A percentile compares a stretch with the other conserved stretches of the same genome.
phyloP scores from a whole-genome alignment of 495 filamentous ascomycete genomes.

The Penicillium cosmopolitanum region DNA sequence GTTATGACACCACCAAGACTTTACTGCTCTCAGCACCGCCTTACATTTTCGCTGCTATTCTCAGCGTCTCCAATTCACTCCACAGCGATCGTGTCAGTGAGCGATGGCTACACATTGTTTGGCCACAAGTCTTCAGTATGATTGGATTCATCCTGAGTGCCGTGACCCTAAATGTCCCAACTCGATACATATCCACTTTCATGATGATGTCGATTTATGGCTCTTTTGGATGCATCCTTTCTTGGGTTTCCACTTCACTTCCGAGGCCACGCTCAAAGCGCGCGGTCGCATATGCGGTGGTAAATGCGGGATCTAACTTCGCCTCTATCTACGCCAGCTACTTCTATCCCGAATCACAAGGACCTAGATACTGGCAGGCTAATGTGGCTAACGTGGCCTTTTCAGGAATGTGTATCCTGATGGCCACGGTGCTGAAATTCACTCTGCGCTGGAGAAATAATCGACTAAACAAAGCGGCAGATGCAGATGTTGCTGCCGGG shows the following conservation, averaged over 20 bases:
- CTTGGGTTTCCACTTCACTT: constrained; percentile 49
- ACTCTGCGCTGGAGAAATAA: constrained; percentile 11
- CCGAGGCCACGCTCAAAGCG: constrained; percentile 49
- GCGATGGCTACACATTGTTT: constrained; percentile 46
- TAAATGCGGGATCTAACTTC: constrained; percentile 42
- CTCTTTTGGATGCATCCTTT: constrained; percentile 42
- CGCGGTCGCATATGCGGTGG: constrained; percentile 45
- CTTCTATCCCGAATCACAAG: constrained; percentile 34
- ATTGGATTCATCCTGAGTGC: constrained; percentile 46
- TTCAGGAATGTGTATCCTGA: constrained; percentile 12
- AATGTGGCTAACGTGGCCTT: constrained; percentile 23
- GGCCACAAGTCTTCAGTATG: constrained; percentile 42
- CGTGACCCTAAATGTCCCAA: constrained; percentile 35
- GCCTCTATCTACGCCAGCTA: constrained; percentile 47
- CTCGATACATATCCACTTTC: constrained; percentile 48
- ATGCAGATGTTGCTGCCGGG: constrained; percentile 9
- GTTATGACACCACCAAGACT: constrained; percentile 36
- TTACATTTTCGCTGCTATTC: constrained; percentile 48
- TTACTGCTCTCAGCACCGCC: constrained; percentile 48
- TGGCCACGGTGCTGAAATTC: constrained; percentile 16
- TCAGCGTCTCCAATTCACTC: constrained; percentile 36
- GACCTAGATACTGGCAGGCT: constrained; percentile 20
- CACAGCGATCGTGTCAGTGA: constrained; percentile 38
- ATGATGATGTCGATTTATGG: constrained; percentile 48
- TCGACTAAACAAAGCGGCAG: constrained; percentile 10